Percentiles rank a stretch among this genome's conserved stretches.
Conservation (phyloP, 495 filamentous ascomycete genomes). For the Sordaria brevicollis region DNA sequence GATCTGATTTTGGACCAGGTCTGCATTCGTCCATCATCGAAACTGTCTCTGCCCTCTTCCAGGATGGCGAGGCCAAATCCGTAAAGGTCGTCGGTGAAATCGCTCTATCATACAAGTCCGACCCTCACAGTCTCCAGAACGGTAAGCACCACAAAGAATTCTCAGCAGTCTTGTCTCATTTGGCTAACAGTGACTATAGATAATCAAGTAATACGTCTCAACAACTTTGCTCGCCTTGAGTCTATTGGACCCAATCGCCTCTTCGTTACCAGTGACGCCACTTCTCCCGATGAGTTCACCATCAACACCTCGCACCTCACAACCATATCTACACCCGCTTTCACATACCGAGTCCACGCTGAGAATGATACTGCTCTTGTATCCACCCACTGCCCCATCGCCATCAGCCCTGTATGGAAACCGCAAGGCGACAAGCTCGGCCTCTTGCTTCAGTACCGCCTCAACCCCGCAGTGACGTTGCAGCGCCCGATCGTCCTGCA, state of each 20-base stretch:
- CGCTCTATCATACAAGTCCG: slow-evolving; percentile 70
- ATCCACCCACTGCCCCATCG: slow-evolving; percentile 51
- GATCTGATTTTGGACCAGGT: slow-evolving; percentile 57
- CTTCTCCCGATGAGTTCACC: slow-evolving; percentile 64
- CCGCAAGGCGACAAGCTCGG: slow-evolving; percentile 71
- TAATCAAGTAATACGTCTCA: slow-evolving; percentile 65
- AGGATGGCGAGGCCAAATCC: slow-evolving; percentile 58
- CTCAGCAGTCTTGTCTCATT: background rate
- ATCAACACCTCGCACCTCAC: slow-evolving; percentile 60
- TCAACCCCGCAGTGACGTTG: slow-evolving; percentile 62
- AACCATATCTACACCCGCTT: slow-evolving; percentile 62
- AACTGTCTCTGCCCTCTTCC: slow-evolving; percentile 76
- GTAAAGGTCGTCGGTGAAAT: slow-evolving; percentile 81
- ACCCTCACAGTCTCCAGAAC: slow-evolving; percentile 26
- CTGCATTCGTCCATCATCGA: slow-evolving; percentile 89
- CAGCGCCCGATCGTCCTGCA: slow-evolving; percentile 51
- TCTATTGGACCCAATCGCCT: slow-evolving; percentile 91
- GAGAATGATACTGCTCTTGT: slow-evolving; percentile 53
- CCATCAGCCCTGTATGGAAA: slow-evolving; percentile 74
- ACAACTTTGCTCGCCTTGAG: slow-evolving; percentile 84
- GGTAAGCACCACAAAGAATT: slow-evolving; percentile 10
- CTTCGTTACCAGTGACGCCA: slow-evolving; percentile 63
- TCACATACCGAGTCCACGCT: slow-evolving; percentile 90
- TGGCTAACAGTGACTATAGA: slow-evolving; percentile 19
- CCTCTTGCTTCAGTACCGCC: slow-evolving; percentile 71